Evolutionary conservation across 768 basidiomycete genomes (phyloP).

Genomic region (Boletus barrowsii): DNA sequence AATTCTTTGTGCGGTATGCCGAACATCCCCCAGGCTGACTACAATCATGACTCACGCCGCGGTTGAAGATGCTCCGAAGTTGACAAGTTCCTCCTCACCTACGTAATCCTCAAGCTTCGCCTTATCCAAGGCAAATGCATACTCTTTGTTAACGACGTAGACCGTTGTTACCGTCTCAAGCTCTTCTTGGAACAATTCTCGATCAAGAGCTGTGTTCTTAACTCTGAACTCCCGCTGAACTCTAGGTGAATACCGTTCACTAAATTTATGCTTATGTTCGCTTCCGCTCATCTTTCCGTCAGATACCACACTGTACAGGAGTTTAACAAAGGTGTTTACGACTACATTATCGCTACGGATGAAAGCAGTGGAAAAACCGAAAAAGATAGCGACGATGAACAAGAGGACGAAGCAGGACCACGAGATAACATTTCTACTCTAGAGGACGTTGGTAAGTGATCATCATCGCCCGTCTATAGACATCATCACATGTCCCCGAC

Average conservation of each 20-base stretch:
- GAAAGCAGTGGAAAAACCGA: conserved; percentile 64
- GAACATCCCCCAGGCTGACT: not conserved
- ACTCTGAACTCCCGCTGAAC: conserved; percentile 93
- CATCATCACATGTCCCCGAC: conserved; percentile 22
- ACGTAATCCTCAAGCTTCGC: conserved; percentile 94
- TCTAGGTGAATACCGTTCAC: conserved; percentile 54
- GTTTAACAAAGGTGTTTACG: conserved; percentile 97
- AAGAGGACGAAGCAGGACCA: conserved; percentile 33
- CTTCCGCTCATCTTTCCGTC: not conserved
- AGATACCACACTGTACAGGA: conserved; percentile 98
- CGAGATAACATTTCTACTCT: not conserved
- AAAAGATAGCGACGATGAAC: conserved; percentile 48
- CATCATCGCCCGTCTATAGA: conserved; percentile 8
- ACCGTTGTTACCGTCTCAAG: conserved; percentile 91
- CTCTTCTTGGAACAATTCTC: conserved; percentile 99
- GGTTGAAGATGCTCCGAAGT: conserved; percentile 75
- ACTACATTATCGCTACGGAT: conserved; percentile 98
- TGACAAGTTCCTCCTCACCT: conserved; percentile 95
- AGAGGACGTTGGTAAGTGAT: conserved; percentile 32
- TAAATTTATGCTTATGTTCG: not conserved
- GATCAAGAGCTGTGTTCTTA: conserved; percentile 92
- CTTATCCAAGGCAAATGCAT: conserved; percentile 96
- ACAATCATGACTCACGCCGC: not conserved
- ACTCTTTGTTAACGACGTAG: conserved; percentile 94
- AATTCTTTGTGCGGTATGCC: conserved; percentile 75